Percentiles rank a stretch among this genome's conserved stretches.
These are phyloP conservation scores for Ambrosiella xylebori DNA, from an alignment of 2,329 filamentous ascomycete genomes.

Conservation along the genomic window DNA sequence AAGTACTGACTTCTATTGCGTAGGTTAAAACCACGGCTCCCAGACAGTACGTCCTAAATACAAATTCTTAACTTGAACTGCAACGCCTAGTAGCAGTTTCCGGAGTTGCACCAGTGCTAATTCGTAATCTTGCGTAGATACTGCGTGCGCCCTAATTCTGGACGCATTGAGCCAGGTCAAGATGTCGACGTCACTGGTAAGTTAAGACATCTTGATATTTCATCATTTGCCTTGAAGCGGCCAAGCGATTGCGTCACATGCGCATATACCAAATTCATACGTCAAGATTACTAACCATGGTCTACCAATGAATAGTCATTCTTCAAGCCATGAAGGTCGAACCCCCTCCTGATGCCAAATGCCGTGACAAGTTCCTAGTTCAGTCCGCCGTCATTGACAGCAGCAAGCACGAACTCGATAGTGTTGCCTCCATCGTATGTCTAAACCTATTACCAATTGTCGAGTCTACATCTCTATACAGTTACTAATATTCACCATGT, in stretches of 20 bases:
- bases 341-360: conserved; percentile 69
- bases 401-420: conserved; percentile 66
- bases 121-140: conserved; percentile 42
- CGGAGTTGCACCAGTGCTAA: conserved; percentile 15
- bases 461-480: not conserved
- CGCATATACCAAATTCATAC: conserved; percentile 14
- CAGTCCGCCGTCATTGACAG: conserved; percentile 68
- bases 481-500: not conserved
- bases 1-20: conserved; percentile 13
- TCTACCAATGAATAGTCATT: conserved; percentile 42
- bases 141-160: conserved; percentile 92
- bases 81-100: not conserved
- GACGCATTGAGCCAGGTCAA: conserved; percentile 78
- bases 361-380: conserved; percentile 94
- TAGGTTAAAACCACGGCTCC: conserved; percentile 98
- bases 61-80: not conserved
- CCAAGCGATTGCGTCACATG: conserved; percentile 13
- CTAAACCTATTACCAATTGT: not conserved
- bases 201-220: conserved; percentile 15
- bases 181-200: conserved; percentile 85
- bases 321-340: conserved; percentile 97
- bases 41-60: conserved; percentile 59
- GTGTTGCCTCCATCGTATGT: conserved; percentile 64
- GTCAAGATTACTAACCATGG: no score
- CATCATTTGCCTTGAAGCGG: not conserved